Percentiles rank a stretch among this genome's conserved stretches.
Conservation (phyloP, 129 eudicot genomes). For the Lactuca sativa region DNA sequence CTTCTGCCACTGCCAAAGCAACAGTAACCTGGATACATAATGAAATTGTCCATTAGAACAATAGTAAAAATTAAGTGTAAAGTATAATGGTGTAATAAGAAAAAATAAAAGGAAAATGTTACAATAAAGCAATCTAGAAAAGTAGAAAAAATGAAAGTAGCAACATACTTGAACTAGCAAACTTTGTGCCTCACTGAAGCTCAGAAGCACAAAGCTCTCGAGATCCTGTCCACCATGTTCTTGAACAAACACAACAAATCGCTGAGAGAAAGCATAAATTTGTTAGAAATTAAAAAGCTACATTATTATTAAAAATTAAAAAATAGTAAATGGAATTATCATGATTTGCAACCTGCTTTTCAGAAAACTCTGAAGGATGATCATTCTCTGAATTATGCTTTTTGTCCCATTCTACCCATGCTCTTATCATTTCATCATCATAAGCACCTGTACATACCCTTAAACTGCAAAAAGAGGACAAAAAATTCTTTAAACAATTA, state of each 20-base stretch:
- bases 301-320: neutral
- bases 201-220: constrained; percentile 86
- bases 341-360: constrained; percentile 62
- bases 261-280: constrained; percentile 35
- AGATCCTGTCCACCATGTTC: constrained; percentile 95
- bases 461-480: constrained; percentile 43
- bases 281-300: constrained; percentile 18
- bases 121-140: no score
- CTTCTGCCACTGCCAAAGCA: constrained; percentile 95
- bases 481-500: no score
- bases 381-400: constrained; percentile 87
- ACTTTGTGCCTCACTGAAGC: constrained; percentile 81
- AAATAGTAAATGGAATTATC: constrained; percentile 7
- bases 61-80: no score
- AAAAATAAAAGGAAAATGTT: no score
- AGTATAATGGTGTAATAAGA: no score
- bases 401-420: constrained; percentile 93
- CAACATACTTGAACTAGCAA: constrained; percentile 75
- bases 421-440: constrained; percentile 69
- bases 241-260: constrained; percentile 86
- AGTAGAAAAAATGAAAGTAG: neutral
- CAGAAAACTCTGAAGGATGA: constrained; percentile 79
- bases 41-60: neutral
- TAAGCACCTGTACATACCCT: constrained; percentile 83
- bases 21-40: constrained; percentile 66